Evolutionary conservation across 345 rosid species (phyloP), one percentile per base, ranked within the genome.

Genomic region (Erodium maritimum): DNA sequence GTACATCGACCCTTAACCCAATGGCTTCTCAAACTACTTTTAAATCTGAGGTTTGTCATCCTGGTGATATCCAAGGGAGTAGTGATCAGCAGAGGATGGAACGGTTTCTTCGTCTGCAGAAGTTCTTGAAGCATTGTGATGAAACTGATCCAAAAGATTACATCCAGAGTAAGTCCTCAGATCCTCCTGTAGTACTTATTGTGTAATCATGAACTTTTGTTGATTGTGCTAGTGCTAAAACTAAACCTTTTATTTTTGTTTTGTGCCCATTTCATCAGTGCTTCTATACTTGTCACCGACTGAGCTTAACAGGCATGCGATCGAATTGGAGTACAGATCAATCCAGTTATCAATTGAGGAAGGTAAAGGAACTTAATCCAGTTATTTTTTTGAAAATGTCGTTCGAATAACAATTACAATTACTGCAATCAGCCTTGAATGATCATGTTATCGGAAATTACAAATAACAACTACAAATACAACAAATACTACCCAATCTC

Each of bases 251-350:
- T 53, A n/a, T n/a, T 21, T 20, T 20, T 53, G 23, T 53, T 19
- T 53, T 21, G 19, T 53, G 22, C 12, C n/a, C 22, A 53, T 21
- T 53, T 6, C 21, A 53, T 53, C 19, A 53, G 56, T 53, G 56
- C 56, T 53, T 53, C 14, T 53, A 20, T 19, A 19, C 17, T 53
- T 53, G 21, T 53, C 56, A 19, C 22, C 77, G 16, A 65, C 56
- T 59, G 77, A 73, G 57, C 77, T 73, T 22, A 73, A 74, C 62
- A 73, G 71, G 59, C 77, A 66, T 56, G 77, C 77, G 16, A 67
- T 73, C 23, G 68, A 73, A 57, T 60, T 73, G 66, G 77, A 73
- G 52, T 69, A 69, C 52, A 62, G 77, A 62, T 59, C 77, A 5
- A 73, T 73, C 58, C 74, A 69, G 57, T 71, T 73, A 59, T 69